A percentile compares a stretch with the other conserved stretches of the same genome.
phyloP scores from a whole-genome alignment of 2,329 filamentous ascomycete species.

The Phialocephala subalpina region DNA sequence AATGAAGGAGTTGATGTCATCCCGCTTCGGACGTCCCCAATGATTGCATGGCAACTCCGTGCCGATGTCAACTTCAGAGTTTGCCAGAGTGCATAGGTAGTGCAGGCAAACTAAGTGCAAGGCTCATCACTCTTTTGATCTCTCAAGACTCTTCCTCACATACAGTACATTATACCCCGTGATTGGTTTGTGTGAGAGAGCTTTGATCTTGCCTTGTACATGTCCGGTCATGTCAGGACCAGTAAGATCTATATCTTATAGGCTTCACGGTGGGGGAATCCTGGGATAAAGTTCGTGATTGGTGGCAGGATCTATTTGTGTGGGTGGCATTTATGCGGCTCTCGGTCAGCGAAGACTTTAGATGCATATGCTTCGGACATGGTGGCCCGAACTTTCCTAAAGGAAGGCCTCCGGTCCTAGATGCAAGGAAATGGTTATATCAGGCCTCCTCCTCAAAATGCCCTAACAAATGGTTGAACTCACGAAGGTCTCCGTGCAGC shows the following conservation, averaged over 20 bases:
- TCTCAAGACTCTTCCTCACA: not conserved
- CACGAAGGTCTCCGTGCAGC: not conserved
- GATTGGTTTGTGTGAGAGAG: not conserved
- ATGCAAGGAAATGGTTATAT: not conserved
- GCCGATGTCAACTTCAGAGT: not conserved
- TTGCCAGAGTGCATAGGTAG: not conserved
- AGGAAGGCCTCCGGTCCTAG: not conserved
- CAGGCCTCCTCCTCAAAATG: not conserved
- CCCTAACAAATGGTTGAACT: not conserved
- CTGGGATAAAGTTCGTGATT: not conserved
- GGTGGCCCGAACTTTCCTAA: not conserved
- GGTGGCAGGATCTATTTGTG: not conserved
- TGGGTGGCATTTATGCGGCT: conserved; percentile 2
- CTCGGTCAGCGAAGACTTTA: not conserved
- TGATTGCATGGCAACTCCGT: not conserved
- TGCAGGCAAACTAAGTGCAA: too few species aligned
- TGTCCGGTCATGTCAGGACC: not conserved
- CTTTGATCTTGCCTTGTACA: not conserved
- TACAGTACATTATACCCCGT: not conserved
- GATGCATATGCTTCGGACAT: not conserved
- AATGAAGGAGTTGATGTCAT: not conserved
- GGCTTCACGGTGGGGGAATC: not conserved
- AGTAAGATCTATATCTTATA: not conserved
- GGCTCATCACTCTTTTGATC: not conserved
- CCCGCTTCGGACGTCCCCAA: conserved; percentile 7